Evolutionary conservation across 306 rosid species (phyloP), one percentile per base, ranked within the genome.

Genomic region (Cyclanthera cordifolia): DNA sequence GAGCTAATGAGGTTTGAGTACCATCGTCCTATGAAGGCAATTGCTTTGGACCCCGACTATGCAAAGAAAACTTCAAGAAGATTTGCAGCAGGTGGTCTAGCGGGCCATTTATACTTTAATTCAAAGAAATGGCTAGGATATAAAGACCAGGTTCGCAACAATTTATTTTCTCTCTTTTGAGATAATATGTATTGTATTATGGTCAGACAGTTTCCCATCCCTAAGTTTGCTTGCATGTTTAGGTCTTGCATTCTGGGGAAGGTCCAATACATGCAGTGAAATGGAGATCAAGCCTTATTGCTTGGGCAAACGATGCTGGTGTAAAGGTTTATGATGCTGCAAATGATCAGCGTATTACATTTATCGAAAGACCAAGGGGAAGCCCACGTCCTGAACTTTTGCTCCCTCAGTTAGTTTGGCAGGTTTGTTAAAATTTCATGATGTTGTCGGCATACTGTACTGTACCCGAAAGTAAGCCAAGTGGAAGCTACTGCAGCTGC

Each of bases 231-330:
- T 11, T 17, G 1, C 56, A 28, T 76, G 34, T 74, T 27, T 37
- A 93, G 99, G 99, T 90, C 72, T 90, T 93, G 91, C 99, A 93
- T 81, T 83, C 95, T 70, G 97, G 97, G 69, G 99, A 93, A 82
- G 99, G 99, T 73, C 90, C 99, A 75, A 90, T 93, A 78, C 99
- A 93, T 85, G 83, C 86, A 61, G 91, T 93, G 73, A 93, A 90
- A 77, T 90, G 99, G 99, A 88, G 96, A 83, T 70, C 91, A 52
- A 90, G 79, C 80, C 97, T 93, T 67, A 84, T 93, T 88, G 99
- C 99, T 57, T 93, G 96, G 99, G 99, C 95, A 48, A 90, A 93
- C 82, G 95, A 93, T 82, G 88, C 83, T 39, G 97, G 99, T 4
- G 97, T 90, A 67, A 93, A 93, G 82, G 99, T 93, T 72, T 93